Percentiles rank a stretch among this genome's conserved stretches.
phyloP scores from a whole-genome alignment of 176 grass and related monocot species.

The Oryza meyeriana region DNA sequence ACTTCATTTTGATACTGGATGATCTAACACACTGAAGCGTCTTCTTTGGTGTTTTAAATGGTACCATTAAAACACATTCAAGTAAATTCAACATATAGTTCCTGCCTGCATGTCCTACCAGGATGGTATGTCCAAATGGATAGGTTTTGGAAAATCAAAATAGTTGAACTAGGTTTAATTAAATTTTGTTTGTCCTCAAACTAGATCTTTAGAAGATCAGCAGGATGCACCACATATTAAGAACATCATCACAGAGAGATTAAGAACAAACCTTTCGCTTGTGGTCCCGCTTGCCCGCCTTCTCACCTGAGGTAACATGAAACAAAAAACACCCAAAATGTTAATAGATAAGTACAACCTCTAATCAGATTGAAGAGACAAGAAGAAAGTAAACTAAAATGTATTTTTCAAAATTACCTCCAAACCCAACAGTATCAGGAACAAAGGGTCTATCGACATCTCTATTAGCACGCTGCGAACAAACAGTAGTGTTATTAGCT shows the following conservation, averaged over 20 bases:
- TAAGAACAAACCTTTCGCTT: constrained; percentile 83
- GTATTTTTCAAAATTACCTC: constrained; percentile 55
- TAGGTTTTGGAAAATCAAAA: constrained; percentile 13
- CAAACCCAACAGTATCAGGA: constrained; percentile 70
- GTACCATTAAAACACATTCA: neutral
- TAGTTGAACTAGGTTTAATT: neutral
- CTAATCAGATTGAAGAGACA: neutral
- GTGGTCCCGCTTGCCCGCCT: constrained; percentile 80
- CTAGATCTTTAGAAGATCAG: neutral
- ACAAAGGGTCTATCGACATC: constrained; percentile 72
- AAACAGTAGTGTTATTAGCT: constrained; percentile 20
- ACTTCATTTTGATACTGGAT: constrained; percentile 14
- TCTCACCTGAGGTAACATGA: constrained; percentile 65
- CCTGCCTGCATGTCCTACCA: neutral
- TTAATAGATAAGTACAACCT: constrained; percentile 6
- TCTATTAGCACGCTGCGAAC: constrained; percentile 74
- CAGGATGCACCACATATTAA: neutral
- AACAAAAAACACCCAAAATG: constrained; percentile 18
- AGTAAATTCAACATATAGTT: neutral
- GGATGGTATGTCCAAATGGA: neutral
- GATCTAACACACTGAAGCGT: neutral
- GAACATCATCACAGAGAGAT: neutral
- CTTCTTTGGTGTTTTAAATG: neutral
- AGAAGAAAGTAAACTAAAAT: neutral
- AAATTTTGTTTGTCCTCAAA: neutral